A percentile compares a stretch with the other conserved stretches of the same genome.
Evolutionary conservation across 371 early-diverging fungal species (phyloP).

Genomic region (Mortierella sp.): DNA sequence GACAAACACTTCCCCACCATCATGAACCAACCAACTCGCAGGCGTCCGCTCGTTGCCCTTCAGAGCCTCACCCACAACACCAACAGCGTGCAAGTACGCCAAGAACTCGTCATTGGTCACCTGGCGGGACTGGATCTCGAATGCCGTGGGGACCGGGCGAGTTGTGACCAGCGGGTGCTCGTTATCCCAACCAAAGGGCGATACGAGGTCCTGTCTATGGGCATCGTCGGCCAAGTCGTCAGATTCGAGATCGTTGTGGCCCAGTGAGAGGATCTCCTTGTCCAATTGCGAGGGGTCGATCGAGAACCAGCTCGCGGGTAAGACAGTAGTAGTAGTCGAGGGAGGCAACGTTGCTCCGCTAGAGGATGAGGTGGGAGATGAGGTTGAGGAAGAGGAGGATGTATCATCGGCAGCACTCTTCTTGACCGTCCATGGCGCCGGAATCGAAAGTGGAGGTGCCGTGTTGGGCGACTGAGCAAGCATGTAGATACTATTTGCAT

Average conservation of each 20-base stretch:
- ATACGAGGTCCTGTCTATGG: slow-evolving; percentile 26
- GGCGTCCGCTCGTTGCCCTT: slow-evolving; percentile 39
- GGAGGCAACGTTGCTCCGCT: neutral
- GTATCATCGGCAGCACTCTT: neutral
- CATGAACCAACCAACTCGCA: slow-evolving; percentile 65
- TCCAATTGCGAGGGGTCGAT: slow-evolving; percentile 37
- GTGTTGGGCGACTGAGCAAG: slow-evolving; percentile 71
- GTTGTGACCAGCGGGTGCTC: slow-evolving; percentile 73
- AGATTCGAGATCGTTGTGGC: slow-evolving; percentile 72
- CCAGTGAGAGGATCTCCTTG: slow-evolving; percentile 61
- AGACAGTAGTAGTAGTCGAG: neutral
- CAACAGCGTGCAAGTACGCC: slow-evolving; percentile 62
- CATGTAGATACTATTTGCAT: slow-evolving; percentile 77
- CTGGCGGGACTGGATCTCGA: slow-evolving; percentile 81
- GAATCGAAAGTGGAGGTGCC: slow-evolving; percentile 29
- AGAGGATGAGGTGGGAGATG: too few species aligned
- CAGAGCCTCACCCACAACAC: neutral
- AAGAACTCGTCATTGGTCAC: slow-evolving; percentile 87
- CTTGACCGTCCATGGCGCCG: slow-evolving; percentile 29
- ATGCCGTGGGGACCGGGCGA: slow-evolving; percentile 57
- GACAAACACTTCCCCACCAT: slow-evolving; percentile 59
- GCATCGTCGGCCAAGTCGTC: slow-evolving; percentile 46
- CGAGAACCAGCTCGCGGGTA: slow-evolving; percentile 30
- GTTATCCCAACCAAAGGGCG: slow-evolving; percentile 91
- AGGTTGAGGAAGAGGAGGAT: too few species aligned